Evolutionary conservation across 306 rosid species (phyloP), one percentile per base, ranked within the genome.

Genomic region (Trifolium pratense): DNA sequence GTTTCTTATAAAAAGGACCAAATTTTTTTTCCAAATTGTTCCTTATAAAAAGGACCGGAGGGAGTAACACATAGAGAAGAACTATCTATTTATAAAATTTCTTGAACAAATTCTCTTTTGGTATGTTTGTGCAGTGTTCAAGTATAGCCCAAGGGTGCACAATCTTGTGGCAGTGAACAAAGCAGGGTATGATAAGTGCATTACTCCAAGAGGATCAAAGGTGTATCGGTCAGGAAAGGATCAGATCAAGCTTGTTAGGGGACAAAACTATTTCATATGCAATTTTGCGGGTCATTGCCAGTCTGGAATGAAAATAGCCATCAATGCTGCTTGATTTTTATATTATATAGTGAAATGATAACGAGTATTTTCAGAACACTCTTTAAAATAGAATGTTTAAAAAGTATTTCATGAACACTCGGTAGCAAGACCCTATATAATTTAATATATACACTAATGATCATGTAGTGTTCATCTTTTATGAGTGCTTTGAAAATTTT

Each of bases 231-330:
- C 86, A 1, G 96, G 96, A 17, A 86, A 39, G 14, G 96, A 90
- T 67, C 87, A 60, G 65, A 78, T 90, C 78, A 84, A 43, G 71
- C 91, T 90, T 7, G 79, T 12, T 0, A 86, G n/a, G 64, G 96
- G 96, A 15, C 84, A 66, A 39, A 88, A 85, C 80, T 86, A 52
- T 74, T 90, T 90, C 84, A 86, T 90, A 71, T 90, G 96, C 86
- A 90, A 18, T 15, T 73, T 5, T 63, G 15, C 68, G 0, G 89
- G 91, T 18, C 96, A 90, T 75, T 90, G 96, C 63, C 45, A 86
- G n/a, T 52, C 87, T 80, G 88, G 53, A 4, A 15, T 43, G 49
- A 43, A 43, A 43, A 43, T 43, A 13, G 49, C 49, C 2, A 43
- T 43, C 49, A 43, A 43, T 43, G 49, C 49, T 43, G 49, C 16